Evolutionary conservation across 1,284 basidiomycete species (phyloP).

Genomic region (Ganoderma meredithae): DNA sequence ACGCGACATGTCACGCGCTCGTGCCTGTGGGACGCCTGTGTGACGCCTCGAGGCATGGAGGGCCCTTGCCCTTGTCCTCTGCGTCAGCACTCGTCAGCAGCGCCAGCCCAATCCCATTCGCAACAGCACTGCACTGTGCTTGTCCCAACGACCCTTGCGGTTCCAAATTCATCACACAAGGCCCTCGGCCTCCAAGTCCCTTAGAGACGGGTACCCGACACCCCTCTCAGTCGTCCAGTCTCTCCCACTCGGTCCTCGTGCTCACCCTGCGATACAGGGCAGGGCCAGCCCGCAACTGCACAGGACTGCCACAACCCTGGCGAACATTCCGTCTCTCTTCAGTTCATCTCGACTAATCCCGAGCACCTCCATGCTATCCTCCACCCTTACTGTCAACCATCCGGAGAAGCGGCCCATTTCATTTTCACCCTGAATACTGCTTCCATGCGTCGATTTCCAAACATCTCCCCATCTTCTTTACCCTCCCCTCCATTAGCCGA

Average conservation of each 20-base stretch:
- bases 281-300: neutral
- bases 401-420: neutral
- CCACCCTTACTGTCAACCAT: neutral
- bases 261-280: neutral
- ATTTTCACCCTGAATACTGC: neutral
- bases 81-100: neutral
- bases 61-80: neutral
- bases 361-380: neutral
- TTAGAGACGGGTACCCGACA: no score
- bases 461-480: neutral
- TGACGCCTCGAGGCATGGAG: neutral
- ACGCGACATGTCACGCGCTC: slow-evolving; percentile 2
- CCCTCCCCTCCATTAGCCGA: slow-evolving; percentile 1
- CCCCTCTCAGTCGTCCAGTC: no score
- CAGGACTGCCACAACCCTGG: neutral
- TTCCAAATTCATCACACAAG: no score
- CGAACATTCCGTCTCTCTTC: neutral
- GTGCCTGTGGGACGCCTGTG: neutral
- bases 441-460: neutral
- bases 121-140: no score
- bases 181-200: no score
- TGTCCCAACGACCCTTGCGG: no score
- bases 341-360: neutral
- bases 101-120: neutral
- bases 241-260: neutral